Conservation (phyloP, 768 basidiomycete species). For the Gymnopilus dilepis region DNA sequence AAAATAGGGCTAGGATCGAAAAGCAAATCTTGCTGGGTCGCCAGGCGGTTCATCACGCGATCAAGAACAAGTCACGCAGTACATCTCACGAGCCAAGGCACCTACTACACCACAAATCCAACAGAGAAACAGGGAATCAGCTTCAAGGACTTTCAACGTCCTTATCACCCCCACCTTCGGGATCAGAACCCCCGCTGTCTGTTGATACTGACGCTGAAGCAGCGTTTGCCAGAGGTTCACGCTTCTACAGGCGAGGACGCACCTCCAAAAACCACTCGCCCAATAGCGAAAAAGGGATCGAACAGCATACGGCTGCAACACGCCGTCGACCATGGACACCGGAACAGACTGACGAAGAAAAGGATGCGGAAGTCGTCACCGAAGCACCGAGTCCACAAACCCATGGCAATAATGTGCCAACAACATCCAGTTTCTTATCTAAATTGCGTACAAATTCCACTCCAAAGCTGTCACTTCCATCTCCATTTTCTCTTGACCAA, state of each 20-base stretch:
- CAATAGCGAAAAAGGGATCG: slow-evolving; percentile 32
- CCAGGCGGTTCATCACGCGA: slow-evolving; percentile 64
- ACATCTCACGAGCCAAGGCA: slow-evolving; percentile 28
- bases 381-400: slow-evolving; percentile 13
- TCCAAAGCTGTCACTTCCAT: slow-evolving; percentile 43
- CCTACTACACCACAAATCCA: slow-evolving; percentile 24
- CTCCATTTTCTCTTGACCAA: slow-evolving; percentile 39
- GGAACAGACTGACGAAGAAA: slow-evolving; percentile 33
- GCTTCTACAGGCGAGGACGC: slow-evolving; percentile 57
- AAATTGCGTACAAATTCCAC: slow-evolving; percentile 51
- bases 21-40: slow-evolving; percentile 83
- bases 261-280: slow-evolving; percentile 37
- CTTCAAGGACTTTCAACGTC: slow-evolving; percentile 26
- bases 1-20: slow-evolving; percentile 87
- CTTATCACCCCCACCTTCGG: slow-evolving; percentile 41
- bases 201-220: slow-evolving; percentile 83
- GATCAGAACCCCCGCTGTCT: slow-evolving; percentile 62
- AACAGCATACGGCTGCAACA: slow-evolving; percentile 45
- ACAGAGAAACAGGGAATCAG: slow-evolving; percentile 16
- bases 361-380: not conserved
- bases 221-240: slow-evolving; percentile 64
- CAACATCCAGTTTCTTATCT: slow-evolving; percentile 41
- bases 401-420: slow-evolving; percentile 16
- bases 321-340: slow-evolving; percentile 56
- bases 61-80: slow-evolving; percentile 41